A percentile compares a stretch with the other conserved stretches of the same genome.
Conservation (phyloP, 805 yeast genomes). For the Starmerella etchellsii region DNA sequence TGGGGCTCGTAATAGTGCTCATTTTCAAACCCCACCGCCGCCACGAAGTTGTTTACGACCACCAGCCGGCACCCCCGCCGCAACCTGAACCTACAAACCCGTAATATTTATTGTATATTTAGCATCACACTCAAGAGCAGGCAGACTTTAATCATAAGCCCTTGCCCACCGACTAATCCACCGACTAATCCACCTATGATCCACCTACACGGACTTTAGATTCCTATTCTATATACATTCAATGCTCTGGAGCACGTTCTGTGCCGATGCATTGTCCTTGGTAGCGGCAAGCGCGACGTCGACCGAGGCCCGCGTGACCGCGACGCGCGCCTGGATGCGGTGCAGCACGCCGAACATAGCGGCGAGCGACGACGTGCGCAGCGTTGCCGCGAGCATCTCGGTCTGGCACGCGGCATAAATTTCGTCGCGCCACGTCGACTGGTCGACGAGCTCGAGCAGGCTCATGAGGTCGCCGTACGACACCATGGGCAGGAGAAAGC, state of each 20-base stretch:
- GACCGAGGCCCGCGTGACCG: slow-evolving; percentile 1
- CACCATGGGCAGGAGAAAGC: slow-evolving; percentile 22
- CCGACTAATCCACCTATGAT: no score
- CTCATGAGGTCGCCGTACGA: slow-evolving; percentile 20
- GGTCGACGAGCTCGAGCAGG: slow-evolving; percentile 18
- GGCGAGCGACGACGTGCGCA: slow-evolving; percentile 1
- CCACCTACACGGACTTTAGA: no score
- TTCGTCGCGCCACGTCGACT: slow-evolving; percentile 12
- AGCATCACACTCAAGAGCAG: no score
- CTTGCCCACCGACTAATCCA: no score
- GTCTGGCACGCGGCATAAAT: slow-evolving; percentile 22
- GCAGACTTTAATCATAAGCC: no score
- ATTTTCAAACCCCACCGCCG: slow-evolving; percentile 37
- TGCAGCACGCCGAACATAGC: slow-evolving; percentile 7
- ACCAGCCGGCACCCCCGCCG: slow-evolving; percentile 5
- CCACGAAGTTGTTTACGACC: slow-evolving; percentile 11
- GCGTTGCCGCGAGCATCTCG: slow-evolving; percentile 16
- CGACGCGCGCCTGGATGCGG: slow-evolving; percentile 1
- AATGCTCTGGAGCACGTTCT: no score
- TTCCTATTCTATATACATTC: no score
- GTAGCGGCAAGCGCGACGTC: slow-evolving; percentile 3
- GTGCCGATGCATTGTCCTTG: background rate
- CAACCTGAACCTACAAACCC: background rate
- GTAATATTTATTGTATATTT: background rate
- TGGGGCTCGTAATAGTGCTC: slow-evolving; percentile 57